These are phyloP conservation scores for Cystobasidiopsis lactophilus DNA, from an alignment of 768 basidiomycete genomes.

Conservation along the genomic window DNA sequence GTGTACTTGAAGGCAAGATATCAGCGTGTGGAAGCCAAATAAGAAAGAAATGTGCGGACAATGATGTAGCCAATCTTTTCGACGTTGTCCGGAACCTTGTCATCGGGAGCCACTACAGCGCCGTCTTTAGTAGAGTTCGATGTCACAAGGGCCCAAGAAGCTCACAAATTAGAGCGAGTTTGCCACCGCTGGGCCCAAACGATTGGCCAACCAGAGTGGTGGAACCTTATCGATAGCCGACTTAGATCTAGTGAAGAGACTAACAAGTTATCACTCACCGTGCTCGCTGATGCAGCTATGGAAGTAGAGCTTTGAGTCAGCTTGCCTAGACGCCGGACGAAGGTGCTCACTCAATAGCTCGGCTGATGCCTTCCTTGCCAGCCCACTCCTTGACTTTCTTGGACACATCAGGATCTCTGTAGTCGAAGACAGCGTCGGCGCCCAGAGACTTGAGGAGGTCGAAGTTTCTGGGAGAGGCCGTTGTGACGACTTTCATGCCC, in stretches of 20 bases:
- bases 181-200: neutral
- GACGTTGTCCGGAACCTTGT: neutral
- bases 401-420: slow-evolving; percentile 10
- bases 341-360: neutral
- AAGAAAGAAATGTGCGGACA: neutral
- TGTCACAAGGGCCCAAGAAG: neutral
- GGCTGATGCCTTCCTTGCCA: neutral
- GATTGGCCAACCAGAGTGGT: neutral
- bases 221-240: no score
- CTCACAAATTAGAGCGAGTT: neutral
- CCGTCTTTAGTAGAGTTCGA: no score
- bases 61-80: neutral
- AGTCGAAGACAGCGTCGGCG: slow-evolving; percentile 49
- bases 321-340: neutral
- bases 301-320: neutral
- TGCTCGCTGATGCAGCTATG: slow-evolving; percentile 2
- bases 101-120: no score
- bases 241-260: neutral
- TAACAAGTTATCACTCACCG: neutral
- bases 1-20: neutral
- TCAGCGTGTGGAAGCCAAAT: neutral
- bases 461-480: slow-evolving; percentile 5
- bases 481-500: neutral
- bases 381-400: slow-evolving; percentile 2
- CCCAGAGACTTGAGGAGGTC: slow-evolving; percentile 36